Evolutionary conservation across 2,329 filamentous ascomycete genomes (phyloP), one percentile per base, ranked within the genome.

Genomic region (Pyrenophora graminea): DNA sequence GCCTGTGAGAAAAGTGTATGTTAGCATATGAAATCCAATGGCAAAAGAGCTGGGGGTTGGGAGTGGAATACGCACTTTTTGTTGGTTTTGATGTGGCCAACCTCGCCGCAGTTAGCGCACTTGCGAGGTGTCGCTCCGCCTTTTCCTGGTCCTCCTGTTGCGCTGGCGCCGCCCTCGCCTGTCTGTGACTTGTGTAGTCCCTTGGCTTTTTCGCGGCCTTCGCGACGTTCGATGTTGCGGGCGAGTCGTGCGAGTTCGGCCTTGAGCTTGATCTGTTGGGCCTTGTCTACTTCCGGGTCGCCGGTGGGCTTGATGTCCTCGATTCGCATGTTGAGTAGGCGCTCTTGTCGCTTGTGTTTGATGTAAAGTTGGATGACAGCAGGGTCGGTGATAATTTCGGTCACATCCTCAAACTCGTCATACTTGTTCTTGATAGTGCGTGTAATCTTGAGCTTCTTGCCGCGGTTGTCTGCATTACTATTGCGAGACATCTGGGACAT

Each of bases 1-100:
- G 69, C 43, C 70, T 73, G 18, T 15, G 15, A 15, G 17, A 4
- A 21, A 30, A n/a, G 12, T 3, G 18, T 3, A 13, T 41, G 55
- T 70, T 60, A 71, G 62, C 49, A 45, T 53, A 25, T 15, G 23
- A 6, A 4, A 19, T 33, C n/a, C 27, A 38, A 47, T 45, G 33
- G 19, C 15, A 15, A 15, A 42, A 46, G 38, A 21, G 40, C 10
- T 31, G 12, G 37, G 18, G 27, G 19, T 27, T 13, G 18, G 39
- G 19, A 31, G 6, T 2, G 6, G 9, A 39, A 30, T 18, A 41
- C 62, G 42, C 53, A 94, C 91, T 97, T 97, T 79, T 97, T 96
- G 80, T 97, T 97, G 40, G 93, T 97, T 77, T 97, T 97, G 80
- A 99, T 99, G 70, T 99, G 94, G 27, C 94, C 94, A 47, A 96